A percentile compares a stretch with the other conserved stretches of the same genome.
Evolutionary conservation across 192 early-diverging fungal genomes (phyloP).

Genomic region (Mortierella alpina): DNA sequence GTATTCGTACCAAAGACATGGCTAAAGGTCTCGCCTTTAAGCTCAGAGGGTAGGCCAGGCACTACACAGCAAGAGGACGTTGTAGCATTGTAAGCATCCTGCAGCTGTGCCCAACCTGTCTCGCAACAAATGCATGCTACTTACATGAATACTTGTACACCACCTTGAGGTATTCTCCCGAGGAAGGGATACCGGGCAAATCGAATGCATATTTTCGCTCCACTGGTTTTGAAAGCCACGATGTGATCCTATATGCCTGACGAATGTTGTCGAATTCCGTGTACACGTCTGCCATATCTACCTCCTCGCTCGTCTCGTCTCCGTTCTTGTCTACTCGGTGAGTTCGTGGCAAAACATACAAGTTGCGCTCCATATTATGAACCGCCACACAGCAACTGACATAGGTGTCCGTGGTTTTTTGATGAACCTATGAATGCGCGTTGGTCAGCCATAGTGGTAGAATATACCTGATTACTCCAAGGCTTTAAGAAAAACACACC

Average conservation of each 20-base stretch:
- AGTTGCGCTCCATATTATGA: conserved; percentile 82
- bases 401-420: conserved; percentile 64
- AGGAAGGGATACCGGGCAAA: conserved; percentile 77
- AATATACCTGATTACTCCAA: too few species aligned
- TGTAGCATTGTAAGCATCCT: background rate
- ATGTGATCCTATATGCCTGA: conserved; percentile 62
- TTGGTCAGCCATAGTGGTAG: too few species aligned
- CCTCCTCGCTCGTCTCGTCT: conserved; percentile 65
- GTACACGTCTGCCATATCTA: conserved; percentile 76
- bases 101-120: background rate
- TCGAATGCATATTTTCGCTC: conserved; percentile 95
- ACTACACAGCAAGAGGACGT: conserved; percentile 41
- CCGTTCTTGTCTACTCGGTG: conserved; percentile 62
- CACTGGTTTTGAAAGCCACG: conserved; percentile 71
- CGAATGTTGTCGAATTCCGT: conserved; percentile 78
- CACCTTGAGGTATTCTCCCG: conserved; percentile 89
- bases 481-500: background rate
- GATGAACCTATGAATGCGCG: conserved; percentile 54
- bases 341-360: conserved; percentile 91
- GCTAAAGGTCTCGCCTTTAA: conserved; percentile 80
- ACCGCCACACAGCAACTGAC: conserved; percentile 88
- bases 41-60: conserved; percentile 64
- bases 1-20: conserved; percentile 91
- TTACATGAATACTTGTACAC: conserved; percentile 78
- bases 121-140: conserved; percentile 10